Conservation (phyloP, 306 rosid genomes). For the Dicorynia guianensis region DNA sequence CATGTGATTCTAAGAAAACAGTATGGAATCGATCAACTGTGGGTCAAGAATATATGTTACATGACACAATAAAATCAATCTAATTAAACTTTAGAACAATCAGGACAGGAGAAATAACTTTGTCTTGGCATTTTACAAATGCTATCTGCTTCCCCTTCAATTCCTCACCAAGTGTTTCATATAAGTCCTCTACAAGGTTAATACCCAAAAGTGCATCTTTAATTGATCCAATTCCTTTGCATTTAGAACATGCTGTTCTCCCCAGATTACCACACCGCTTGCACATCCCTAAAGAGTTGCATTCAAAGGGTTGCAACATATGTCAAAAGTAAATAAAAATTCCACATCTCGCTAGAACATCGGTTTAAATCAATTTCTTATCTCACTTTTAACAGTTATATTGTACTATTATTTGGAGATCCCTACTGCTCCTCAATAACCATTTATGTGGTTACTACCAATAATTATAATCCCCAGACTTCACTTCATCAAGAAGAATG, state of each 20-base stretch:
- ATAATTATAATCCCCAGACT: not conserved
- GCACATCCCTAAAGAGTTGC: slow-evolving; percentile 86
- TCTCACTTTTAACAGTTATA: not conserved
- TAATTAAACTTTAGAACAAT: slow-evolving; percentile 55
- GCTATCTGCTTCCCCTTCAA: slow-evolving; percentile 46
- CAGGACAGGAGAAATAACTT: slow-evolving; percentile 80
- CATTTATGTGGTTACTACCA: not conserved
- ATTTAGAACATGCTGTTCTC: slow-evolving; percentile 75
- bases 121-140: slow-evolving; percentile 72
- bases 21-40: not conserved
- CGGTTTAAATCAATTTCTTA: slow-evolving; percentile 10
- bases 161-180: slow-evolving; percentile 55
- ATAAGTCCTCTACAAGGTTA: slow-evolving; percentile 53
- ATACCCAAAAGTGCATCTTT: slow-evolving; percentile 63
- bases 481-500: slow-evolving; percentile 10
- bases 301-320: slow-evolving; percentile 15
- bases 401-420: not conserved
- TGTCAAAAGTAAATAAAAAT: slow-evolving; percentile 4
- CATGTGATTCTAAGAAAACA: not conserved
- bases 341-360: not conserved
- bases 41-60: not conserved
- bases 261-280: slow-evolving; percentile 80
- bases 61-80: slow-evolving; percentile 17
- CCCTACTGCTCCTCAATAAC: not conserved
- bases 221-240: slow-evolving; percentile 73